Conservation (phyloP, 2,329 filamentous ascomycete species). For the Fusarium sp. region DNA sequence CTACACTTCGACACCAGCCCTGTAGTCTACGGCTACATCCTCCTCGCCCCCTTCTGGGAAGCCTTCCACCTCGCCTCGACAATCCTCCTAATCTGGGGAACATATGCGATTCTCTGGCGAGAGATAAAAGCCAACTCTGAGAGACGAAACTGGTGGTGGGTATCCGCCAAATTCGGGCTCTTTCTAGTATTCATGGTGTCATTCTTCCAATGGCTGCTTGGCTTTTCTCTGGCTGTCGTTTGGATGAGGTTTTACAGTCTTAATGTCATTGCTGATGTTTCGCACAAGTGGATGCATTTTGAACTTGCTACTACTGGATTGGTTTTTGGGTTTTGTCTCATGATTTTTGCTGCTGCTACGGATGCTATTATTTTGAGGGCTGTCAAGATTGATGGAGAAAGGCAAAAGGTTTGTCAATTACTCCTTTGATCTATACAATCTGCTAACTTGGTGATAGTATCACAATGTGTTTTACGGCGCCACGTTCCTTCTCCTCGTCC, state of each 20-base stretch:
- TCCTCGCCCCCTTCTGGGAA: slow-evolving; percentile 19
- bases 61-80: slow-evolving; percentile 19
- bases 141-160: slow-evolving; percentile 7
- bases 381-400: background rate
- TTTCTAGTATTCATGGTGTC: slow-evolving; percentile 19
- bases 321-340: slow-evolving; percentile 21
- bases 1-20: slow-evolving; percentile 10
- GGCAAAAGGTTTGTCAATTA: slow-evolving; percentile 5
- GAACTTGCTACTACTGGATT: slow-evolving; percentile 15
- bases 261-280: slow-evolving; percentile 17
- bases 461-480: background rate
- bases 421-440: background rate
- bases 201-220: slow-evolving; percentile 15
- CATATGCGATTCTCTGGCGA: slow-evolving; percentile 16
- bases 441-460: background rate
- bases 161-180: slow-evolving; percentile 8
- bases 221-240: slow-evolving; percentile 14
- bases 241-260: slow-evolving; percentile 23
- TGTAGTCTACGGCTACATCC: slow-evolving; percentile 19
- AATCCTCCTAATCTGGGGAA: slow-evolving; percentile 21
- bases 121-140: slow-evolving; percentile 1
- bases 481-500: slow-evolving; percentile 9
- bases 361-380: slow-evolving; percentile 4
- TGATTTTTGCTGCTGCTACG: slow-evolving; percentile 5
- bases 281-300: slow-evolving; percentile 17